Percentiles rank a stretch among this genome's conserved stretches.
phyloP scores from a whole-genome alignment of 1,139 yeast genomes.

The Protomyces arabidopsidicola region DNA sequence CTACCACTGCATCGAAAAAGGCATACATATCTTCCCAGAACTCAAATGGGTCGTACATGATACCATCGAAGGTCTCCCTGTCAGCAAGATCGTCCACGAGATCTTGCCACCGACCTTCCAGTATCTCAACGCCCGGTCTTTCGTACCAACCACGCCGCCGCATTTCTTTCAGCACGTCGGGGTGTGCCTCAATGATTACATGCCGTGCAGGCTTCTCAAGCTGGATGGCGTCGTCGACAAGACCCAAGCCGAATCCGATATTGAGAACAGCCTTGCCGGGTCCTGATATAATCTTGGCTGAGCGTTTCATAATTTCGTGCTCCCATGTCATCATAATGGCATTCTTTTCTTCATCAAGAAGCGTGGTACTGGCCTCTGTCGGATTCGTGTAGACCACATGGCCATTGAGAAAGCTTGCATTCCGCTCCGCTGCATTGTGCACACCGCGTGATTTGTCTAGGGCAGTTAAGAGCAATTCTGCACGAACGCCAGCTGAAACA shows the following conservation, averaged over 20 bases:
- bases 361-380: conserved; percentile 60
- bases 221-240: conserved; percentile 76
- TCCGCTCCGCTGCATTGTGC: conserved; percentile 44
- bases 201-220: conserved; percentile 58
- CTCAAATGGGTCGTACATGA: conserved; percentile 90
- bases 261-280: conserved; percentile 54
- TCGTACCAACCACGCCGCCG: conserved; percentile 78
- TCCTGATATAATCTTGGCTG: conserved; percentile 57
- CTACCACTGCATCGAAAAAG: conserved; percentile 74
- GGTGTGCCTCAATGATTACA: conserved; percentile 92
- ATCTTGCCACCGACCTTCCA: conserved; percentile 92
- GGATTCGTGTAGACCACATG: conserved; percentile 63
- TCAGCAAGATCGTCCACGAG: conserved; percentile 60
- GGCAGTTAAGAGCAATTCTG: conserved; percentile 74
- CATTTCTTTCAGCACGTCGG: conserved; percentile 72
- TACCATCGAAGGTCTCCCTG: conserved; percentile 72
- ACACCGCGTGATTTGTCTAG: conserved; percentile 42
- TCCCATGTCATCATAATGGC: conserved; percentile 99
- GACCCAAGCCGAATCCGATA: conserved; percentile 96
- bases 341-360: conserved; percentile 54
- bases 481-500: conserved; percentile 85
- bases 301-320: conserved; percentile 69
- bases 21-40: conserved; percentile 82
- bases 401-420: conserved; percentile 59
- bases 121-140: conserved; percentile 61